Evolutionary conservation across 225 moss, liverwort and hornwort genomes (phyloP), one percentile per base, ranked within the genome.

Genomic region (Marchantia paleacea): DNA sequence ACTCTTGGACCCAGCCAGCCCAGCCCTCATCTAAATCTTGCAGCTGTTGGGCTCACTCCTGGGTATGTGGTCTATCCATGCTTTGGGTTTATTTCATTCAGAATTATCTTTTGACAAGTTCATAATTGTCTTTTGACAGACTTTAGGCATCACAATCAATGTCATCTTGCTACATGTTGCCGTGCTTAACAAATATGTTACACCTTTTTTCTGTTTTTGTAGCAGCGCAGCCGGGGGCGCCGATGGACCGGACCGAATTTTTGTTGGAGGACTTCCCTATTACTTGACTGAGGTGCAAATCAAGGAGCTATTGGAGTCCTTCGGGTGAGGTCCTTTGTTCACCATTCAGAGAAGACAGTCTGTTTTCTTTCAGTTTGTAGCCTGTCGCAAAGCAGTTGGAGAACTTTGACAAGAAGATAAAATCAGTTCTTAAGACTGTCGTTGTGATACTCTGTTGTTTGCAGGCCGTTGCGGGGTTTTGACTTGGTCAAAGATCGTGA

Each of bases 1-100:
- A 99, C 99, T 80, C 91, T 99, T 26, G 99, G 99, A 67, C 99
- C 99, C 72, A 99, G 99, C 82, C 99, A 99, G 73, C 99, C 99
- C 20, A 99, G 99, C 87, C 90, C 93, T 14, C 99, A 95, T 70
- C 82, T 99, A 52, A 99, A 99, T 82, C 83, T 99, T 69, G 95
- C 94, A 52, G 95, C 95, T 52, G 99, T 99, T 78, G 99, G 99
- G 22, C 88, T 99, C 49, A 95, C 95, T 69, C 99, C 99, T 81
- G 99, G 99, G 99, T 97, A 87, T 31, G 84, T 75, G 30, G 26
- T 39, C 58, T 8, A 14, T 60, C 58, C 18, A 7, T 31, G 25
- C 12, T 2, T 31, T 30, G 39, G n/a, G 11, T 19, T 69, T 39
- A 11, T 29, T 53, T 53, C n/a, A n/a, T n/a, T n/a, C n/a, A n/a